Percentiles rank a stretch among this genome's conserved stretches.
Conservation (phyloP, 1,284 basidiomycete species). For the Marasmius tenuissimus region DNA sequence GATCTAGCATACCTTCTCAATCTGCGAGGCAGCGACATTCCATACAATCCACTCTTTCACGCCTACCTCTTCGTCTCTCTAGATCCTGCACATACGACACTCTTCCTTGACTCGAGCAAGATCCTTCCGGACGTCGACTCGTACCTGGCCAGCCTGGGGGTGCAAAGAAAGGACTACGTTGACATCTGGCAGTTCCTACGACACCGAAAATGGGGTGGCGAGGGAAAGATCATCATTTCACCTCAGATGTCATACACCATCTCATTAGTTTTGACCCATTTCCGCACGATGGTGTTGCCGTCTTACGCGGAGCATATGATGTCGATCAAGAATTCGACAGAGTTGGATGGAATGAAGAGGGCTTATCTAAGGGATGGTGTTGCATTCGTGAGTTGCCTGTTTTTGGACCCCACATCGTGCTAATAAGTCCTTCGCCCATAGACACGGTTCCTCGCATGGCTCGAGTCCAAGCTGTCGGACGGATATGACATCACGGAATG, state of each 20-base stretch:
- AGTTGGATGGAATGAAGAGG: slow-evolving; percentile 79
- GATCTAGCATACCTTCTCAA: slow-evolving; percentile 76
- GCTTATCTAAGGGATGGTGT: slow-evolving; percentile 92
- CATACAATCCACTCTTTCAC: slow-evolving; percentile 86
- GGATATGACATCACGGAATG: slow-evolving; percentile 89
- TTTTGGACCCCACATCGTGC: slow-evolving; percentile 1
- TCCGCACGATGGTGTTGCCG: slow-evolving; percentile 69
- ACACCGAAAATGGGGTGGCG: slow-evolving; percentile 64
- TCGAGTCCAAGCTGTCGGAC: slow-evolving; percentile 78
- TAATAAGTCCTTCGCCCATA: slow-evolving; percentile 27
- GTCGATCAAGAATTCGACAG: slow-evolving; percentile 85
- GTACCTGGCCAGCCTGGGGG: slow-evolving; percentile 60
- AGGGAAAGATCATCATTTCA: slow-evolving; percentile 72
- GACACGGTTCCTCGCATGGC: slow-evolving; percentile 86
- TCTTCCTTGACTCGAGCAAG: slow-evolving; percentile 73
- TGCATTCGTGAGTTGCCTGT: slow-evolving; percentile 68
- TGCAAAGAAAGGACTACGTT: slow-evolving; percentile 71
- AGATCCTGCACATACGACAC: slow-evolving; percentile 42
- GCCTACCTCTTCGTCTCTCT: slow-evolving; percentile 78
- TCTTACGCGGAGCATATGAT: slow-evolving; percentile 79
- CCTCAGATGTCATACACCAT: slow-evolving; percentile 78
- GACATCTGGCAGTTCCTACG: slow-evolving; percentile 81
- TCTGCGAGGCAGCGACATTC: slow-evolving; percentile 83
- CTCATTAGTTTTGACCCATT: slow-evolving; percentile 76
- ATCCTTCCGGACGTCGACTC: slow-evolving; percentile 49